Evolutionary conservation across 1,284 basidiomycete genomes (phyloP).

Genomic region (Xerocomus amazonicus): DNA sequence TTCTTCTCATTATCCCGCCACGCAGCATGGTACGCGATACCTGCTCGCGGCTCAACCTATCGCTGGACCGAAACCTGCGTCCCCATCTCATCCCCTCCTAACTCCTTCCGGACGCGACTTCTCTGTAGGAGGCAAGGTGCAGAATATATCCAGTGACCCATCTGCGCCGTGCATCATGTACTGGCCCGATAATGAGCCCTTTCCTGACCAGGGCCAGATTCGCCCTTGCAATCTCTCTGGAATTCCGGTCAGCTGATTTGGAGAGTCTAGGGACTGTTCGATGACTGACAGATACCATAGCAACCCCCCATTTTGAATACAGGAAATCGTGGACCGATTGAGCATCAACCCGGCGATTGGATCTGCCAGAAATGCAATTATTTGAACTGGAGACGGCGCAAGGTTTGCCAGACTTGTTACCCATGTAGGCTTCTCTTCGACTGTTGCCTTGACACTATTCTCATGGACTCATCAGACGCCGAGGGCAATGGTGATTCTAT

Average conservation of each 20-base stretch:
- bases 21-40: constrained; percentile 13
- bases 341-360: constrained; percentile 89
- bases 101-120: constrained; percentile 76
- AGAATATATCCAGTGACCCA: constrained; percentile 71
- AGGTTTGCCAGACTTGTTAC: constrained; percentile 85
- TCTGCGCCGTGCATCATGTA: constrained; percentile 72
- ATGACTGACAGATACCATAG: constrained; percentile 31
- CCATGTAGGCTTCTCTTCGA: constrained; percentile 50
- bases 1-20: constrained; percentile 16
- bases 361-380: constrained; percentile 81
- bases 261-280: neutral
- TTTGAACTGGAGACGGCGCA: constrained; percentile 80
- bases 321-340: constrained; percentile 82
- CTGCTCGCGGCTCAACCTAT: constrained; percentile 17
- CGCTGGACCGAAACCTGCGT: constrained; percentile 28
- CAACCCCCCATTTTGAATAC: constrained; percentile 86
- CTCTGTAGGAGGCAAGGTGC: constrained; percentile 68
- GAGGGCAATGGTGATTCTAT: constrained; percentile 83
- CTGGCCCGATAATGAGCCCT: constrained; percentile 81
- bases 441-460: neutral
- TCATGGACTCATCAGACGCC: constrained; percentile 48
- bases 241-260: constrained; percentile 46
- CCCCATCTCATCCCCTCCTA: constrained; percentile 57
- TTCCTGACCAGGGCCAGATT: constrained; percentile 74
- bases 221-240: constrained; percentile 54